Evolutionary conservation across 2,329 filamentous ascomycete species (phyloP), one percentile per base, ranked within the genome.

Genomic region (Aspergillus vadensis): DNA sequence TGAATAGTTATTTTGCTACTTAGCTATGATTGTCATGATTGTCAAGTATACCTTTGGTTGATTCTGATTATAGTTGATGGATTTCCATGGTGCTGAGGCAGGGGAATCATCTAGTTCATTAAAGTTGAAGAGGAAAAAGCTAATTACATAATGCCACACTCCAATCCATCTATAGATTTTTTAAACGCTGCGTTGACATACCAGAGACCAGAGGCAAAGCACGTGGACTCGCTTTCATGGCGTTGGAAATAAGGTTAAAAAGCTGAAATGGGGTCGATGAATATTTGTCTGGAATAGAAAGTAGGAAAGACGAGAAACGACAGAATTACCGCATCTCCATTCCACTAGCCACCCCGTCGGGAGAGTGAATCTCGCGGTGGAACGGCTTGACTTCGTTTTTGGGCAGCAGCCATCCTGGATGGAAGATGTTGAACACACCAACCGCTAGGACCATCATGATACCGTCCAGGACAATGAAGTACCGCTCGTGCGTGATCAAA

Each of bases 391-490:
- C 15, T 47, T 68, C 65, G 5, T 38, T 48, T 30, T 25, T 64
- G 1, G 76, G 75, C 61, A 79, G 66, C 49, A 77, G 62, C 71
- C 74, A 77, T 3, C 73, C 77, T 2, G 81, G 81, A 53, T 83
- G 80, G 15, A 81, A 61, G 10, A 79, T 43, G 50, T 81, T 76
- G 60, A 82, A 81, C 9, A 81, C 66, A 0, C 39, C 69, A n/a
- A 82, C 80, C 5, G 80, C 77, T 55, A 79, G 57, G 10, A 80
- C 72, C 78, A 84, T 84, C 68, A 82, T 77, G 2, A 75, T 74
- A 2, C 79, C 81, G 62, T 84, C 82, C 2, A 84, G 71, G 5
- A 74, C 80, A 60, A 83, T 76, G 60, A 84, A 83, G 59, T 78
- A 84, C 9, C 68, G 67, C 66, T 84, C 77, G 5, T 79, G 79